phyloP scores from a whole-genome alignment of 345 rosid species.

The Rhizophora apiculata region DNA sequence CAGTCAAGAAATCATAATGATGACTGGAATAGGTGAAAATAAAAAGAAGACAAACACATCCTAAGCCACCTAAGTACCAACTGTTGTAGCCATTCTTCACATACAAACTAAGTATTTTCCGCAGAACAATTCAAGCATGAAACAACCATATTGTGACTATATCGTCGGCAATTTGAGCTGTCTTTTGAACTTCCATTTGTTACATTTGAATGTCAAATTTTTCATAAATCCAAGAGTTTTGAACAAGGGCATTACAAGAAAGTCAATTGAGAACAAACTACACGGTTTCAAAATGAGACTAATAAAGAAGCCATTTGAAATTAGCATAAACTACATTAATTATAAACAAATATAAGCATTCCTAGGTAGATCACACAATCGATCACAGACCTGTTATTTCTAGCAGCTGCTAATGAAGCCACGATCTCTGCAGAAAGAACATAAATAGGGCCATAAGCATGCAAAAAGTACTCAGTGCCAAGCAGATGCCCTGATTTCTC shows the following conservation, averaged over 20 bases:
- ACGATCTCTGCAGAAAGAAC: slow-evolving; percentile 70
- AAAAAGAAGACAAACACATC: neutral
- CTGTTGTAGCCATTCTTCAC: neutral
- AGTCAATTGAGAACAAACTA: neutral
- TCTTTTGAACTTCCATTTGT: neutral
- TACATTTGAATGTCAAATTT: slow-evolving; percentile 2
- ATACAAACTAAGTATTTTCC: neutral
- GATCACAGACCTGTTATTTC: slow-evolving; percentile 60
- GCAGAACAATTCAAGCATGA: neutral
- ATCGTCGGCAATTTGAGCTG: neutral
- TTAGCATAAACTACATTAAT: too few species aligned
- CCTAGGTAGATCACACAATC: too few species aligned
- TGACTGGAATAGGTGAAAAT: neutral
- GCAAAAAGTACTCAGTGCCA: slow-evolving; percentile 76
- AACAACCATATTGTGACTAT: neutral
- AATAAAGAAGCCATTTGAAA: too few species aligned
- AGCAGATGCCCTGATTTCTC: slow-evolving; percentile 75
- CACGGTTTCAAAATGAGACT: neutral
- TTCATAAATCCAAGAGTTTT: neutral
- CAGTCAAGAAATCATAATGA: neutral
- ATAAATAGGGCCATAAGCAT: slow-evolving; percentile 79
- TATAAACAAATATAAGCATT: too few species aligned
- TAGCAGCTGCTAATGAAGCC: slow-evolving; percentile 59
- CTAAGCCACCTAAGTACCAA: neutral
- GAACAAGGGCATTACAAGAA: too few species aligned